These are phyloP conservation scores for Podaxis pistillaris DNA, from an alignment of 768 basidiomycete species.

Conservation along the genomic window DNA sequence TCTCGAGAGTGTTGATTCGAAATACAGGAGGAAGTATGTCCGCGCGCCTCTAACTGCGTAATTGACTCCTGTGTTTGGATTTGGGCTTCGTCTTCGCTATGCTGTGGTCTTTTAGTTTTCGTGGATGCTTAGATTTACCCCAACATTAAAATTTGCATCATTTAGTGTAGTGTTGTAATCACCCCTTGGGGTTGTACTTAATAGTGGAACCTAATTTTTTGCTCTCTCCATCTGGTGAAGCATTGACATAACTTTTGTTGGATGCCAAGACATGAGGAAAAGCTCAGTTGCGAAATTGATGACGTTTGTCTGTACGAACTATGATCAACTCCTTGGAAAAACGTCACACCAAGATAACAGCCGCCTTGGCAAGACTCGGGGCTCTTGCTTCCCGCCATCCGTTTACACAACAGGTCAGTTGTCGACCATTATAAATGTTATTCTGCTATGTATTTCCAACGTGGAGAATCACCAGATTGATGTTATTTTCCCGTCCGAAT, in stretches of 20 bases:
- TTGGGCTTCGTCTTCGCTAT: neutral
- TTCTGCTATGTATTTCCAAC: neutral
- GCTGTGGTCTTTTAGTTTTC: conserved; percentile 2
- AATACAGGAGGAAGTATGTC: conserved; percentile 89
- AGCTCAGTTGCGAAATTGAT: neutral
- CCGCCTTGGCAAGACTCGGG: conserved; percentile 19
- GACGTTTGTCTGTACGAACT: neutral
- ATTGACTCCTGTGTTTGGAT: conserved; percentile 18
- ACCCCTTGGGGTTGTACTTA: conserved; percentile 15
- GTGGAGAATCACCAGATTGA: conserved; percentile 46
- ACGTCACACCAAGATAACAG: conserved; percentile 18
- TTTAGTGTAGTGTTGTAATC: conserved; percentile 14
- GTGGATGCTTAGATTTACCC: conserved; percentile 13
- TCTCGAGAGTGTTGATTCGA: conserved; percentile 85
- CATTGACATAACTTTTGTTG: neutral
- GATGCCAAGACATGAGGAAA: neutral
- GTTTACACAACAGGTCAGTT: conserved; percentile 44
- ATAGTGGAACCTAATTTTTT: neutral
- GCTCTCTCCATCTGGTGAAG: neutral
- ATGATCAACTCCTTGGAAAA: conserved; percentile 15
- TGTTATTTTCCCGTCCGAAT: conserved; percentile 52
- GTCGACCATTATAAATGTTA: neutral
- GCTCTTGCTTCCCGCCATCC: conserved; percentile 33
- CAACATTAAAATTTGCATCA: conserved; percentile 7
- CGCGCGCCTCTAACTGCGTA: conserved; percentile 39